Conservation (phyloP, 2,329 filamentous ascomycete species). For the Parastagonospora avenae region DNA sequence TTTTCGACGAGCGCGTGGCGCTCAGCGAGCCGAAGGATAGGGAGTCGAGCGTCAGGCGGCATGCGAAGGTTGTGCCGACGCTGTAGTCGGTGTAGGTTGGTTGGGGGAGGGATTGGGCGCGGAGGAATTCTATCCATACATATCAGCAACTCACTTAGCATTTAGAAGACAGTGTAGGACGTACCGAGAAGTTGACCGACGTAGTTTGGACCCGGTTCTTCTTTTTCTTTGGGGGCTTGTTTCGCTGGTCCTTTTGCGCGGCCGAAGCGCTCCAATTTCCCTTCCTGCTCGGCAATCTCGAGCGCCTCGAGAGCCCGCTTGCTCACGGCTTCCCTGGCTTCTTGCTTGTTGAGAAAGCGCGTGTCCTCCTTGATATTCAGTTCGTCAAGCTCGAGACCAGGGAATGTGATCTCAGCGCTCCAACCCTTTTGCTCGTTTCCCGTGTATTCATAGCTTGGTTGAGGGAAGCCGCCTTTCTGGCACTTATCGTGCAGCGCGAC, state of each 20-base stretch:
- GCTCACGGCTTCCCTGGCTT: slow-evolving; percentile 50
- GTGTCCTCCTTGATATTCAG: slow-evolving; percentile 18
- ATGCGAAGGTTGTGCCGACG: slow-evolving; percentile 38
- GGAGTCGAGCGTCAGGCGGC: slow-evolving; percentile 9
- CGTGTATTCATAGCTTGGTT: slow-evolving; percentile 25
- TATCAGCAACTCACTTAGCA: too few relatives aligned
- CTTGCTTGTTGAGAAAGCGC: slow-evolving; percentile 42
- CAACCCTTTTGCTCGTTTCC: slow-evolving; percentile 22
- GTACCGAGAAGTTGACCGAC: slow-evolving; percentile 47
- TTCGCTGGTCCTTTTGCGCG: background rate
- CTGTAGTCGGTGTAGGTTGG: slow-evolving; percentile 47
- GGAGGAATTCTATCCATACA: slow-evolving; percentile 46
- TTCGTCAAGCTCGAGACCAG: slow-evolving; percentile 15
- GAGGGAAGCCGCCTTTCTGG: slow-evolving; percentile 28
- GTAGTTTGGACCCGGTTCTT: slow-evolving; percentile 30
- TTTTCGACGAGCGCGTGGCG: slow-evolving; percentile 46
- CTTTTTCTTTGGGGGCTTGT: slow-evolving; percentile 3
- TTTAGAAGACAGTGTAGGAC: too few relatives aligned
- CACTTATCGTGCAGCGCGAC: slow-evolving; percentile 30
- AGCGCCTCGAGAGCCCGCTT: slow-evolving; percentile 38
- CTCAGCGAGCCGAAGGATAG: slow-evolving; percentile 43
- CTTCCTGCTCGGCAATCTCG: slow-evolving; percentile 23
- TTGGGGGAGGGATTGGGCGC: slow-evolving; percentile 22
- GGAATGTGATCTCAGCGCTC: slow-evolving; percentile 29
- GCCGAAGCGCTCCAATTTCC: slow-evolving; percentile 14